Conservation (phyloP, 2,329 filamentous ascomycete species). For the Clarireedia monteithiana region DNA sequence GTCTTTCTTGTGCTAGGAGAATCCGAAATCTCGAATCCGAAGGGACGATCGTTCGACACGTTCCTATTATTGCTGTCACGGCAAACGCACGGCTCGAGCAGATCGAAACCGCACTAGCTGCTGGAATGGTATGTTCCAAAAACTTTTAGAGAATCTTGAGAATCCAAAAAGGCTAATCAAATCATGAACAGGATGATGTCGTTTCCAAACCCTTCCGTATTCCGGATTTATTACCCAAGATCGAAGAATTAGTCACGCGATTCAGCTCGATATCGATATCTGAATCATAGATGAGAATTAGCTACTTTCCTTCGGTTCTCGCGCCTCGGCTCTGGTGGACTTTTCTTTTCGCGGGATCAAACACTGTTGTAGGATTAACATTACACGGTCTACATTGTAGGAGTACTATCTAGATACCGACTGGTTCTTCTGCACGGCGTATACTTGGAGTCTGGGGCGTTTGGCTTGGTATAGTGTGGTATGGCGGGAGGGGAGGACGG, state of each 20-base stretch:
- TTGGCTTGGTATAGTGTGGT: not conserved
- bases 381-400: too few species aligned
- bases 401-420: too few species aligned
- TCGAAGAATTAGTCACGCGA: conserved; percentile 40
- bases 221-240: conserved; percentile 60
- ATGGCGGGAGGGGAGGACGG: not conserved
- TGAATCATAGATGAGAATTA: not conserved
- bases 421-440: not conserved
- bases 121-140: conserved; percentile 55
- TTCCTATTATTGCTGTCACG: conserved; percentile 78
- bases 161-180: conserved; percentile 14
- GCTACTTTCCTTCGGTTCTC: not conserved
- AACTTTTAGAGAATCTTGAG: too few species aligned
- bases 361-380: too few species aligned
- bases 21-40: conserved; percentile 61
- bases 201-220: conserved; percentile 77
- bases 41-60: conserved; percentile 53
- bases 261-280: not conserved
- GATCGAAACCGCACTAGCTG: conserved; percentile 60
- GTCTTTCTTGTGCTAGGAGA: conserved; percentile 61
- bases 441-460: not conserved
- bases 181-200: conserved; percentile 51
- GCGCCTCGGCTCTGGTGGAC: too few species aligned
- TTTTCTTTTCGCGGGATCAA: too few species aligned
- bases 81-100: conserved; percentile 72